A percentile compares a stretch with the other conserved stretches of the same genome.
Conservation (phyloP, 768 basidiomycete genomes). For the Naganishia onofrii region DNA sequence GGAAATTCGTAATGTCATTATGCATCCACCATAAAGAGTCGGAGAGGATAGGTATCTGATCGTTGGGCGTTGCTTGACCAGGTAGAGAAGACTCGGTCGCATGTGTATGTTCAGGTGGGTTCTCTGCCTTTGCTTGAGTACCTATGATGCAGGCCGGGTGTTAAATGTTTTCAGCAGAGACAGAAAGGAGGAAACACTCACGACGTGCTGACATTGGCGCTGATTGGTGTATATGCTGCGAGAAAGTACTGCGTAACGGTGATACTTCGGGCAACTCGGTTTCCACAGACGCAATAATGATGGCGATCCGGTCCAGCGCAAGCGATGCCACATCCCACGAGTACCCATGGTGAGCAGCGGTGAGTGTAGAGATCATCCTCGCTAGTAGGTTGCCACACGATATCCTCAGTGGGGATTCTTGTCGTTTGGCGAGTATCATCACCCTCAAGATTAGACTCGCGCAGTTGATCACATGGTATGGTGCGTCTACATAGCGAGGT, state of each 20-base stretch:
- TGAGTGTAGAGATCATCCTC: conserved; percentile 32
- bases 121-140: conserved; percentile 9
- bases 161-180: neutral
- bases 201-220: neutral
- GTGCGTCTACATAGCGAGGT: conserved; percentile 24
- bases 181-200: neutral
- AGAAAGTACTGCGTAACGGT: conserved; percentile 24
- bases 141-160: neutral
- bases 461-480: conserved; percentile 30
- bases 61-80: neutral
- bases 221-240: conserved; percentile 27
- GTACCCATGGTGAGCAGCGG: conserved; percentile 29
- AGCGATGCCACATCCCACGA: conserved; percentile 33
- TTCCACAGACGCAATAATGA: conserved; percentile 25
- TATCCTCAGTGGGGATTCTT: conserved; percentile 19
- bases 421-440: conserved; percentile 24
- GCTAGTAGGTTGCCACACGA: conserved; percentile 28
- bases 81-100: neutral
- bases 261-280: conserved; percentile 28
- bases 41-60: neutral
- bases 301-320: conserved; percentile 32
- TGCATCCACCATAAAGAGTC: conserved; percentile 30
- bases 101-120: neutral
- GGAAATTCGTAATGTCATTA: conserved; percentile 22
- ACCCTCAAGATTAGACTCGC: conserved; percentile 28